phyloP scores from a whole-genome alignment of 352 stramenopile species.

The Globisporangium splendens region DNA sequence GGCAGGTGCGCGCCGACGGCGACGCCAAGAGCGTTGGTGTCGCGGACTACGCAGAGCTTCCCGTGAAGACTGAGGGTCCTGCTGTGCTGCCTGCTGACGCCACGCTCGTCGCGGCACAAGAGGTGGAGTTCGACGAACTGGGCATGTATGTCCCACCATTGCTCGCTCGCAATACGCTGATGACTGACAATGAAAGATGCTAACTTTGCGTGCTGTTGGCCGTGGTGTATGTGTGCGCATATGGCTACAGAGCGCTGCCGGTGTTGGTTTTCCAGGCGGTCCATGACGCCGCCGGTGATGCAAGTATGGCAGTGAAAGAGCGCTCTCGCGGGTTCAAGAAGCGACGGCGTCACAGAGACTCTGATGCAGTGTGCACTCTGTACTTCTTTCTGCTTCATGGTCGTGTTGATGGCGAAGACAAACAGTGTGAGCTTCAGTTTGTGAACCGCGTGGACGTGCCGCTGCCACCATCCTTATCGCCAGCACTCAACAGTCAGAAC shows the following conservation, averaged over 20 bases:
- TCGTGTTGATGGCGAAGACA: not conserved
- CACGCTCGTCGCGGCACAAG: conserved; percentile 30
- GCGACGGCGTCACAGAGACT: not conserved
- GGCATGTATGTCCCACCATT: conserved; percentile 26
- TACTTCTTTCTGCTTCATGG: conserved; percentile 11
- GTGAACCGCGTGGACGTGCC: conserved; percentile 14
- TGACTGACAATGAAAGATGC: too few species aligned
- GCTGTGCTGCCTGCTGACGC: conserved; percentile 22
- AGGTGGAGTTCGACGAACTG: conserved; percentile 34
- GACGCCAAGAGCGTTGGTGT: conserved; percentile 4
- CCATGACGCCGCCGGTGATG: not conserved
- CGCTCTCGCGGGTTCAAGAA: conserved; percentile 1
- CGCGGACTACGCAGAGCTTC: conserved; percentile 2
- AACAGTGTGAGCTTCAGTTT: conserved; percentile 8
- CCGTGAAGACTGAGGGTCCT: conserved; percentile 1
- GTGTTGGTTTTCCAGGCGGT: conserved; percentile 12
- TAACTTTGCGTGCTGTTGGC: too few species aligned
- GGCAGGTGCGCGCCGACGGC: conserved; percentile 11
- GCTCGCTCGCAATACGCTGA: not conserved
- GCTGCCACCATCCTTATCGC: not conserved
- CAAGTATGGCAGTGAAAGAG: not conserved
- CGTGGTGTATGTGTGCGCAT: not conserved
- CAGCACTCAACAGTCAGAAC: not conserved
- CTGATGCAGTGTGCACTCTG: conserved; percentile 1
- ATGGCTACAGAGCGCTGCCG: conserved; percentile 1